Conservation (phyloP, 495 filamentous ascomycete species). For the Hypoxylon trugodes region DNA sequence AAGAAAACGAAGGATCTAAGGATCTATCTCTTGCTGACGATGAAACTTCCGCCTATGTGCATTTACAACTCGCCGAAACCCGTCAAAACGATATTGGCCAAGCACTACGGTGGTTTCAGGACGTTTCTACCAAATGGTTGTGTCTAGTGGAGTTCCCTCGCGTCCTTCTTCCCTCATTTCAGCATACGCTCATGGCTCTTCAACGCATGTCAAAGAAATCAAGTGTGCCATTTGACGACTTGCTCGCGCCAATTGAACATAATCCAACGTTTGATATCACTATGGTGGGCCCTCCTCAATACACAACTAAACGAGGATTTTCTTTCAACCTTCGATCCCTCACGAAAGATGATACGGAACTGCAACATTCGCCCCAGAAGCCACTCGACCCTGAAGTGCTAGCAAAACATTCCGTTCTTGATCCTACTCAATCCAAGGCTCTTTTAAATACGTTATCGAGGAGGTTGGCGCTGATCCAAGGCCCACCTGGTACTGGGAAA, state of each 20-base stretch:
- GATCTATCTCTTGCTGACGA: slow-evolving; percentile 39
- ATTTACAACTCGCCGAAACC: slow-evolving; percentile 43
- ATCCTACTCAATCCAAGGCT: slow-evolving; percentile 65
- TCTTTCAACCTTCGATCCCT: slow-evolving; percentile 62
- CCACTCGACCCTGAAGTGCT: slow-evolving; percentile 53
- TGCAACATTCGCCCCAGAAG: slow-evolving; percentile 48
- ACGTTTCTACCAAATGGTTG: slow-evolving; percentile 28
- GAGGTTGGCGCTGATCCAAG: slow-evolving; percentile 73
- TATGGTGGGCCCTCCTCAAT: slow-evolving; percentile 60
- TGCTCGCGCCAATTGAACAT: slow-evolving; percentile 57
- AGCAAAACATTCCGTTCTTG: slow-evolving; percentile 58
- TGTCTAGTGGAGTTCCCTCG: slow-evolving; percentile 76
- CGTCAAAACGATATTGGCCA: slow-evolving; percentile 43
- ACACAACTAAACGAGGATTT: slow-evolving; percentile 60
- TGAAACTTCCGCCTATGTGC: slow-evolving; percentile 36
- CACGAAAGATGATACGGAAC: slow-evolving; percentile 45
- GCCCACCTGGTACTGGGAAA: slow-evolving; percentile 85
- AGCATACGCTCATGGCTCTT: slow-evolving; percentile 70
- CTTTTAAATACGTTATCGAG: slow-evolving; percentile 64
- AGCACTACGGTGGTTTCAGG: slow-evolving; percentile 39
- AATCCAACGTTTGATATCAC: slow-evolving; percentile 2
- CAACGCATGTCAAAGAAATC: slow-evolving; percentile 62
- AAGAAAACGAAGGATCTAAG: slow-evolving; percentile 1
- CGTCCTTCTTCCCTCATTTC: slow-evolving; percentile 72
- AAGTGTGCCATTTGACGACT: slow-evolving; percentile 67